These are phyloP conservation scores for Xylaria sp. DNA, from an alignment of 2,329 filamentous ascomycete genomes.

Conservation along the genomic window DNA sequence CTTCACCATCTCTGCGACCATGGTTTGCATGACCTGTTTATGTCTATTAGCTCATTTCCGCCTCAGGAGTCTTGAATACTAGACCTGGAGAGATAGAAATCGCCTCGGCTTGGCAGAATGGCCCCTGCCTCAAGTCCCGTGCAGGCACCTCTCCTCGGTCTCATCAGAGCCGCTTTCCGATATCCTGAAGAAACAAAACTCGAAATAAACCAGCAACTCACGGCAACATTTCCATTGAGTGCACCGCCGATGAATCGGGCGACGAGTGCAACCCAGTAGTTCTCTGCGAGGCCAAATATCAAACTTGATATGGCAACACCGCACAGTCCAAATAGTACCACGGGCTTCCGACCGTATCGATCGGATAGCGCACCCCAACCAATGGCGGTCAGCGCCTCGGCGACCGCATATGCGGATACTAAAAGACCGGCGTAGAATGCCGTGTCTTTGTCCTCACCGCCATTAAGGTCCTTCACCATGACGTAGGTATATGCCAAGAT, in stretches of 20 bases:
- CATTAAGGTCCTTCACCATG: conserved; percentile 47
- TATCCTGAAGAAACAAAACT: not conserved
- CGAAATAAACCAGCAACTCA: conserved; percentile 25
- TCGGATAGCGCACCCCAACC: conserved; percentile 51
- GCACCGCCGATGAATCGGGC: conserved; percentile 49
- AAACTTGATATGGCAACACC: conserved; percentile 48
- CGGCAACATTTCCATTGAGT: conserved; percentile 48
- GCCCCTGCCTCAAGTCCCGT: not conserved
- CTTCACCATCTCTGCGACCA: conserved; percentile 51
- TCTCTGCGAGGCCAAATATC: conserved; percentile 48
- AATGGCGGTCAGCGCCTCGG: conserved; percentile 50
- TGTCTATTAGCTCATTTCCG: conserved; percentile 1
- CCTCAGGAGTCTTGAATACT: not conserved
- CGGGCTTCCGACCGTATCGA: conserved; percentile 46
- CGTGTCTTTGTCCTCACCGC: conserved; percentile 45
- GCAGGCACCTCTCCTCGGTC: not conserved
- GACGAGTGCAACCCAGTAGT: conserved; percentile 50
- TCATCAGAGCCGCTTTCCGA: not conserved
- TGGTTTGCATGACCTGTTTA: conserved; percentile 47
- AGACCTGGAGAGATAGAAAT: not conserved
- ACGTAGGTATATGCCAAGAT: conserved; percentile 51
- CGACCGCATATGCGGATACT: conserved; percentile 51
- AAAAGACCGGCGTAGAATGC: conserved; percentile 57
- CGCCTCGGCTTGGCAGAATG: not conserved
- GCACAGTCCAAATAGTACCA: conserved; percentile 44